phyloP scores from a whole-genome alignment of 2,329 filamentous ascomycete genomes.

The Fusarium falciforme region DNA sequence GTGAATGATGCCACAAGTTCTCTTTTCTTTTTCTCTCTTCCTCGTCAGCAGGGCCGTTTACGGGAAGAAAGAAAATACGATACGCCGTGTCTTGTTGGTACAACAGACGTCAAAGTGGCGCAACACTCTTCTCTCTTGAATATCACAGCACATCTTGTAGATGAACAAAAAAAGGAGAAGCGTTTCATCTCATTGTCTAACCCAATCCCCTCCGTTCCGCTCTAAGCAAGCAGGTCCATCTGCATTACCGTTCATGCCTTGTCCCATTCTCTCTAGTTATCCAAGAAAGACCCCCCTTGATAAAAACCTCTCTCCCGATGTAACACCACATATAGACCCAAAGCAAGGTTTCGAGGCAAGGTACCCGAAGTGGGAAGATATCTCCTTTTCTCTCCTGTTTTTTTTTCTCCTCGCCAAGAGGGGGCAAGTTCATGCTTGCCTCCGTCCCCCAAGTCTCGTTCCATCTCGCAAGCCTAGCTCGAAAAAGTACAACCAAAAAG shows the following conservation, averaged over 20 bases:
- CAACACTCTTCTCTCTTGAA: neutral
- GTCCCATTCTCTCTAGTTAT: conserved; percentile 17
- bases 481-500: conserved; percentile 37
- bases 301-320: conserved; percentile 31
- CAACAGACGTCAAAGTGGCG: conserved; percentile 39
- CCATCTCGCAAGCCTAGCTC: conserved; percentile 30
- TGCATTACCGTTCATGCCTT: neutral
- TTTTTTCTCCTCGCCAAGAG: neutral
- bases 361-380: conserved; percentile 26
- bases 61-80: conserved; percentile 30
- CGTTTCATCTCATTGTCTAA: conserved; percentile 35
- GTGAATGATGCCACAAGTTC: conserved; percentile 3
- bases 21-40: neutral
- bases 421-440: neutral
- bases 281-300: conserved; percentile 1
- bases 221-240: conserved; percentile 2
- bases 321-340: conserved; percentile 40
- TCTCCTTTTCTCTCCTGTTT: neutral
- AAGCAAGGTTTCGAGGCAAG: conserved; percentile 34
- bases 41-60: conserved; percentile 4
- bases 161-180: conserved; percentile 18
- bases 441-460: conserved; percentile 12
- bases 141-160: neutral
- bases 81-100: conserved; percentile 32
- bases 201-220: neutral